Conservation (phyloP, 1,139 yeast genomes). For the Sugiyamaella castrensis region DNA sequence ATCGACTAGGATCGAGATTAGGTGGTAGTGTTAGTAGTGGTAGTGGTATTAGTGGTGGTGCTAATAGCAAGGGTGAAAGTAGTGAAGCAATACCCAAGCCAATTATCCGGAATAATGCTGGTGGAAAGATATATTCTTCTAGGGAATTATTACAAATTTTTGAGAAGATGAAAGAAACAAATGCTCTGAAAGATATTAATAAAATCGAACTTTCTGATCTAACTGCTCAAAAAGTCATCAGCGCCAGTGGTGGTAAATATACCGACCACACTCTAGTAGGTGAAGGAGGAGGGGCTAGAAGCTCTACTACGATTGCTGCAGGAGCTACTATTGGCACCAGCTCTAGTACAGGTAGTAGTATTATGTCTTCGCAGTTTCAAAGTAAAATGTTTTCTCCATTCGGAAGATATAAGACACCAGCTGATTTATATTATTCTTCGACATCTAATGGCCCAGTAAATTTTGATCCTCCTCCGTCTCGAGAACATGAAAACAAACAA, state of each 20-base stretch:
- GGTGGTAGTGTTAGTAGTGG: not conserved
- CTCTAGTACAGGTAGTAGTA: not conserved
- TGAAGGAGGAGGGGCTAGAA: not conserved
- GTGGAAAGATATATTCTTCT: constrained; percentile 44
- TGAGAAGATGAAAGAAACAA: constrained; percentile 43
- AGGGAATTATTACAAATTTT: constrained; percentile 56
- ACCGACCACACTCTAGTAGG: not conserved
- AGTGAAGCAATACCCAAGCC: not conserved
- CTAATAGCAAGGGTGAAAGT: not conserved
- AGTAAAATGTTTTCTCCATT: constrained; percentile 17
- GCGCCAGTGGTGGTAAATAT: not conserved
- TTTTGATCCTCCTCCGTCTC: constrained; percentile 30
- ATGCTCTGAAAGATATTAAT: constrained; percentile 26
- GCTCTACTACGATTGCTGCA: not conserved
- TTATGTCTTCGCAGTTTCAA: not conserved
- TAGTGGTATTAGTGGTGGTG: too few relatives aligned
- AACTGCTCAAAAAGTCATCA: too few relatives aligned
- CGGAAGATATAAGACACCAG: constrained; percentile 30
- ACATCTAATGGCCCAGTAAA: constrained; percentile 31
- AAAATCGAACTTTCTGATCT: constrained; percentile 1
- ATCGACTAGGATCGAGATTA: too few relatives aligned
- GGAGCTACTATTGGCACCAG: not conserved
- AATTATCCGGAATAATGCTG: constrained; percentile 13
- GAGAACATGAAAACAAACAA: not conserved
- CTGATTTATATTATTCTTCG: constrained; percentile 27